Conservation (phyloP, 805 yeast species). For the Candida succiphila region DNA sequence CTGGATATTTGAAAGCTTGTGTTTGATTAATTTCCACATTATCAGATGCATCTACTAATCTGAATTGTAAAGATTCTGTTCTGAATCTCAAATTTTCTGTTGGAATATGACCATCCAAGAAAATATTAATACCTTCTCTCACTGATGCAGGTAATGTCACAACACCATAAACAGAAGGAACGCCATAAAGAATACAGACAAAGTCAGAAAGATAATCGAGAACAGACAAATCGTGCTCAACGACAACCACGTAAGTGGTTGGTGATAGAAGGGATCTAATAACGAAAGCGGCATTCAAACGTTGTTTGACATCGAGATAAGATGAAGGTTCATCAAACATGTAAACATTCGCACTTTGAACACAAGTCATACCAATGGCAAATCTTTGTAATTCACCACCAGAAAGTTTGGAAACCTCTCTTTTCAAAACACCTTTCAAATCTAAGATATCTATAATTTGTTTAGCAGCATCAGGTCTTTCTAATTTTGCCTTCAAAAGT, state of each 20-base stretch:
- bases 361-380: slow-evolving; percentile 96
- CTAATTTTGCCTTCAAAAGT: slow-evolving; percentile 65
- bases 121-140: slow-evolving; percentile 98
- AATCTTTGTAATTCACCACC: slow-evolving; percentile 99
- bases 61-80: slow-evolving; percentile 89
- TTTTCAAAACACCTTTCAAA: slow-evolving; percentile 61
- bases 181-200: slow-evolving; percentile 95
- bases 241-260: slow-evolving; percentile 83
- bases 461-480: slow-evolving; percentile 59
- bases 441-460: slow-evolving; percentile 63
- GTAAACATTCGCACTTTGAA: slow-evolving; percentile 89
- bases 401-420: slow-evolving; percentile 84
- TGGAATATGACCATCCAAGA: slow-evolving; percentile 96
- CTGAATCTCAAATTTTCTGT: slow-evolving; percentile 96
- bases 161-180: slow-evolving; percentile 97
- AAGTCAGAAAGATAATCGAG: slow-evolving; percentile 95
- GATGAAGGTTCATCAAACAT: slow-evolving; percentile 99
- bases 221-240: slow-evolving; percentile 97
- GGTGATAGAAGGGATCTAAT: slow-evolving; percentile 78
- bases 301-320: slow-evolving; percentile 95
- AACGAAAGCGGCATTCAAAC: slow-evolving; percentile 93
- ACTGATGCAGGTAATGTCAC: slow-evolving; percentile 95
- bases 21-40: slow-evolving; percentile 67
- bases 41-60: slow-evolving; percentile 85
- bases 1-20: slow-evolving; percentile 67